Conservation (phyloP, 1,284 basidiomycete genomes). For the Irpex rosettiformis region DNA sequence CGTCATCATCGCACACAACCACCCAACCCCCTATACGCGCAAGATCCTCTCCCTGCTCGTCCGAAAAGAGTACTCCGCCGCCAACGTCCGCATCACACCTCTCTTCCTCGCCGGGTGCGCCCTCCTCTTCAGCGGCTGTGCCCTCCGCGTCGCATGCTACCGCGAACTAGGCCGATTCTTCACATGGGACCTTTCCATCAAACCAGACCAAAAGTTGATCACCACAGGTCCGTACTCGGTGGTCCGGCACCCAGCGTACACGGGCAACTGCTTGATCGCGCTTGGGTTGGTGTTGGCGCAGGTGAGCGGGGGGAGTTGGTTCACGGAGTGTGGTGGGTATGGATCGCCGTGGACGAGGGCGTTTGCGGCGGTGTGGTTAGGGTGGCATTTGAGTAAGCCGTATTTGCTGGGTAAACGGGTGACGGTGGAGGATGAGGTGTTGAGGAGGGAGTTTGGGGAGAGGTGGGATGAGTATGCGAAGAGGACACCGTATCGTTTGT, state of each 20-base stretch:
- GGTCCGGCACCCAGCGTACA: constrained; percentile 6
- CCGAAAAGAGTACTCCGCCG: neutral
- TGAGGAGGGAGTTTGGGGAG: constrained; percentile 1
- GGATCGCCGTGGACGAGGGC: neutral
- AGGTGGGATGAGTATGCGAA: constrained; percentile 9
- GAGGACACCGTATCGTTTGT: constrained; percentile 5
- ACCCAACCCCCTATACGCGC: neutral
- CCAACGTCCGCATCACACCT: constrained; percentile 1
- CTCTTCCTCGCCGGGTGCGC: constrained; percentile 1
- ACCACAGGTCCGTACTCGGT: constrained; percentile 4
- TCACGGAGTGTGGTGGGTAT: constrained; percentile 5
- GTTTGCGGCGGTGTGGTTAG: neutral
- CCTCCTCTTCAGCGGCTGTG: neutral
- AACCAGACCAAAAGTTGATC: constrained; percentile 2
- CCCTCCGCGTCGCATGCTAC: constrained; percentile 5
- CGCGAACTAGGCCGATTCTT: constrained; percentile 8
- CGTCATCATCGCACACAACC: neutral
- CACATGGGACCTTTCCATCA: constrained; percentile 8
- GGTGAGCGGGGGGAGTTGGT: constrained; percentile 9
- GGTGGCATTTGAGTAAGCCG: neutral
- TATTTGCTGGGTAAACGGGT: neutral
- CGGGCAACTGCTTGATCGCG: neutral
- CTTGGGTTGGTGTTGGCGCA: neutral
- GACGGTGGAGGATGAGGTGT: neutral
- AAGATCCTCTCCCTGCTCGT: neutral